These are phyloP conservation scores for Populus ilicifolia DNA, from an alignment of 345 rosid genomes.

Conservation along the genomic window DNA sequence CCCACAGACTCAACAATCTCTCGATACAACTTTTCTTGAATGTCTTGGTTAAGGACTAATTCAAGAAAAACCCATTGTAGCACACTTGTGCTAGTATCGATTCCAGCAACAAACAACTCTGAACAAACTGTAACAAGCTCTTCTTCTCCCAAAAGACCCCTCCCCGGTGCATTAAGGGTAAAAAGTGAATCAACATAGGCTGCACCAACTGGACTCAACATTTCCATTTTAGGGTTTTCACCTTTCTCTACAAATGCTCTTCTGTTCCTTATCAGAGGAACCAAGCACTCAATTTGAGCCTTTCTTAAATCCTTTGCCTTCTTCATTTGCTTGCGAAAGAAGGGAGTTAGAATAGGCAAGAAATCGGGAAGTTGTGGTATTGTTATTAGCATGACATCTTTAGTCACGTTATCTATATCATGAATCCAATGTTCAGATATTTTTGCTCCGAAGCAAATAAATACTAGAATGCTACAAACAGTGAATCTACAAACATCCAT, in stretches of 20 bases:
- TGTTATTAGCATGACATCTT: conserved; percentile 84
- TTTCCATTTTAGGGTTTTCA: conserved; percentile 40
- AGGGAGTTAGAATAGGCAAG: conserved; percentile 66
- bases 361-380: conserved; percentile 74
- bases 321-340: conserved; percentile 59
- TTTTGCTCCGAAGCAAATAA: conserved; percentile 87
- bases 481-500: conserved; percentile 73
- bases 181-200: conserved; percentile 87
- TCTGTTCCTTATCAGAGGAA: conserved; percentile 64
- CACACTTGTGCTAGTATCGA: conserved; percentile 81
- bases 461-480: conserved; percentile 70
- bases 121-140: conserved; percentile 86
- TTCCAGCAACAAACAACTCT: conserved; percentile 83
- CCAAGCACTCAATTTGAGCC: conserved; percentile 71
- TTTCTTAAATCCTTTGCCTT: conserved; percentile 62
- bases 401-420: conserved; percentile 60
- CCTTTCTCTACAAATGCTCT: conserved; percentile 49
- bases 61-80: conserved; percentile 81
- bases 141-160: conserved; percentile 54
- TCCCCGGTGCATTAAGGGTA: conserved; percentile 39
- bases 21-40: conserved; percentile 60
- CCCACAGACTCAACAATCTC: conserved; percentile 64
- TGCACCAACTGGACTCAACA: conserved; percentile 93
- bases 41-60: conserved; percentile 57
- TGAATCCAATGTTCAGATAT: conserved; percentile 57